Base-by-base conservation (phyloP, 2,329 filamentous ascomycete species). In the Sporothrix inflata region DNA sequence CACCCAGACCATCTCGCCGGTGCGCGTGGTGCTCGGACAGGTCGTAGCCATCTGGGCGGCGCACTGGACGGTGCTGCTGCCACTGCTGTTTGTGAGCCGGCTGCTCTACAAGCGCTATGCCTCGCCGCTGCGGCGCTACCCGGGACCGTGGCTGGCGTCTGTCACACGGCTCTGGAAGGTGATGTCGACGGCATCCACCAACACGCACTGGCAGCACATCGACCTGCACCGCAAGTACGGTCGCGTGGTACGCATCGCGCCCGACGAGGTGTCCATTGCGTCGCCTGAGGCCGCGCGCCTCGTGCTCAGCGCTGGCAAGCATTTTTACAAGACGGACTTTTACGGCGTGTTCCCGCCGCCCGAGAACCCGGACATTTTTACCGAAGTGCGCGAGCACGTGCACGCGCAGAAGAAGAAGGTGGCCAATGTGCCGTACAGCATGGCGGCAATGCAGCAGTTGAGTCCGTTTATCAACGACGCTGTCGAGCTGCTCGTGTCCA, bases 361-460 rank as follows among this genome's bases (percentile, higher is more conserved):
- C 0, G 85, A 87, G 78, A 87, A 88, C 79, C 85, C 86, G 6
- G 86, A 88, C 73, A 87, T 88, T 77, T 88, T 88, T 79, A 88
- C 86, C 53, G 86, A 88, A 77, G 84, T 81, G 19, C 81, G 85
- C 70, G 86, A 88, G 78, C 81, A 83, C 7, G 83, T 85, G n/a
- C 86, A 88, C 77, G 85, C 85, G 0, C 81, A 82, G 73, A 87
- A 87, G 82, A 88, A 88, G 79, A 83, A 84, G 76, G 83, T 85
- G 4, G 84, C 83, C 75, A 85, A 84, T 66, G 83, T 84, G 47
- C 84, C 85, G 0, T 87, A 87, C 77, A 84, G 82, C 77, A 86
- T 87, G 85, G 82, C 83, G 0, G 83, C 84, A 8, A 87, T 87
- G 85, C 83, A 85, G 73, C 83, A 85, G 78, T 82, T 86, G 45